phyloP scores from a whole-genome alignment of 2,329 filamentous ascomycete species.

The Periconia sp. region DNA sequence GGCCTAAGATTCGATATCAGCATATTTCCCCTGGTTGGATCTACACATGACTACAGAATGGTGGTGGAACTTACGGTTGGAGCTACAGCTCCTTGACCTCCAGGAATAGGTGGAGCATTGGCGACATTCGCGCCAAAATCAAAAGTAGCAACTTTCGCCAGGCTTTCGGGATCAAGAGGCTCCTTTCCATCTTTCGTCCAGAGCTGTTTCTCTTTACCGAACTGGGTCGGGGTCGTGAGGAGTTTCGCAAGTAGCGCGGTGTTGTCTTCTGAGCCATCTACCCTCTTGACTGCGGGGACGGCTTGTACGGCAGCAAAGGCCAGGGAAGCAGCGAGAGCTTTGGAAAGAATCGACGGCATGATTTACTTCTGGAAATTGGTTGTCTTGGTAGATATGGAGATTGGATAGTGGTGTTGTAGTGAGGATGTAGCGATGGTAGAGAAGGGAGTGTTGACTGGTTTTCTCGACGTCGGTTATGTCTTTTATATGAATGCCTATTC shows the following conservation, averaged over 20 bases:
- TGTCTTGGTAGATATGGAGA: no score
- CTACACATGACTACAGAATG: background rate
- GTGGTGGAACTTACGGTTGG: background rate
- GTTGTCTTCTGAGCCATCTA: background rate
- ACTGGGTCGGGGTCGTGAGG: background rate
- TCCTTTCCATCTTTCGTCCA: background rate
- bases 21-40: background rate
- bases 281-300: background rate
- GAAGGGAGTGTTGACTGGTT: no score
- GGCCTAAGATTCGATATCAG: slow-evolving; percentile 41
- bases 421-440: no score
- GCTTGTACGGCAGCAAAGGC: background rate
- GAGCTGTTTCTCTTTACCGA: background rate
- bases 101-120: background rate
- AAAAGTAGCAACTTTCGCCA: background rate
- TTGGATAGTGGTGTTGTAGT: no score
- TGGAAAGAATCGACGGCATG: background rate
- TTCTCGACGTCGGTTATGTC: no score
- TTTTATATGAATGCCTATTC: background rate
- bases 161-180: background rate
- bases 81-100: background rate
- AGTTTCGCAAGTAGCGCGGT: background rate
- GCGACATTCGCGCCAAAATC: background rate
- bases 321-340: background rate
- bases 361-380: no score